Evolutionary conservation across 2,329 filamentous ascomycete species (phyloP), one percentile per base, ranked within the genome.

Genomic region (Neonectria magnoliae): DNA sequence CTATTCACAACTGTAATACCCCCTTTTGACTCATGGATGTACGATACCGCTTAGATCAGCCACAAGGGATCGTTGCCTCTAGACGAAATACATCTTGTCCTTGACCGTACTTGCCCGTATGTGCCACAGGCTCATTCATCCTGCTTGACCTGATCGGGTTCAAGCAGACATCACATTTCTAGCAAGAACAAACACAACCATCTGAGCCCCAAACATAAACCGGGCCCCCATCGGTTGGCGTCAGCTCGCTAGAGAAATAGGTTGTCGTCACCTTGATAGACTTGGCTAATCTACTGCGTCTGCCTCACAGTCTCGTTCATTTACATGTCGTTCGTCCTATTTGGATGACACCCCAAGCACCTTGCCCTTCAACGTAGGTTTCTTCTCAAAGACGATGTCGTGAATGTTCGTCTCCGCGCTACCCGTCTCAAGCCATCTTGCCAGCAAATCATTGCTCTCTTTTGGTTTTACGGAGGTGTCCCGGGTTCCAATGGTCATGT

Each of bases 401-500:
- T 74, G 68, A 31, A 88, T 84, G 13, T 77, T 76, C 41, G 79
- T 82, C n/a, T 78, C 77, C 2, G 72, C 80, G 25, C 79, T 77
- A 1, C 86, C 87, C 31, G 78, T 69, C 67, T 90, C 84, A 66
- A 96, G 76, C 95, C 95, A 98, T 64, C 84, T 83, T 68, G 84
- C 84, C 62, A 99, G 79, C 75, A 99, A 72, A 64, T 93, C 90
- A 76, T 99, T 99, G 81, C 94, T 97, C 83, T 99, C 95, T 79
- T 92, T 94, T 0, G 96, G 95, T 82, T 98, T 98, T 73, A 98
- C 88, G 8, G 84, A 79, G 51, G 84, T 79, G 69, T 90, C 87
- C 10, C 89, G 88, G 0, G 96, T 99, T 20, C 96, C 96, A 8
- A 98, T 85, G 0, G 96, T 99, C 64, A 99, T 88, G 77, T 99